These are phyloP conservation scores for Delphinella strobiligena DNA, from an alignment of 2,329 filamentous ascomycete genomes.

Conservation along the genomic window DNA sequence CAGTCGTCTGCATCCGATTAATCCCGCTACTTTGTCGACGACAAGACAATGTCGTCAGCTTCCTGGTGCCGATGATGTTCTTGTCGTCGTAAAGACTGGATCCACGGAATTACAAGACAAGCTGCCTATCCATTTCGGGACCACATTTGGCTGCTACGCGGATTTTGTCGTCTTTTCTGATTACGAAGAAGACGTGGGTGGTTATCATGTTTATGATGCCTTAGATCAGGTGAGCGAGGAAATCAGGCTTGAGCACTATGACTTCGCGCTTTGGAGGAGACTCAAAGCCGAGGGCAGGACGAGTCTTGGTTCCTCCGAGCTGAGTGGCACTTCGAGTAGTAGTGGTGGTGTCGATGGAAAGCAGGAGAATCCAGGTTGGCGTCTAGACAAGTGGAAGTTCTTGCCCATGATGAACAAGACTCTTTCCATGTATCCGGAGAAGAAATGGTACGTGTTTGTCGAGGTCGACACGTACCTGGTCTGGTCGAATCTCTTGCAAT, in stretches of 20 bases:
- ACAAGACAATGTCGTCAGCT: constrained; percentile 6
- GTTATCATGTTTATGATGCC: constrained; percentile 21
- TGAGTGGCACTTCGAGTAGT: constrained; percentile 8
- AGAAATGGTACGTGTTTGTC: constrained; percentile 48
- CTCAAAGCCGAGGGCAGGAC: constrained; percentile 12
- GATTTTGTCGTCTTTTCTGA: constrained; percentile 27
- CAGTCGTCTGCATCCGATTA: too few relatives aligned
- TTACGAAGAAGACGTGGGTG: constrained; percentile 21
- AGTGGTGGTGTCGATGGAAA: constrained; percentile 12
- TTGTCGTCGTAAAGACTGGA: constrained; percentile 36
- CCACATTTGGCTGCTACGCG: constrained; percentile 22
- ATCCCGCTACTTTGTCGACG: too few relatives aligned
- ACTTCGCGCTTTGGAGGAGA: constrained; percentile 18
- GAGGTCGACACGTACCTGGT: constrained; percentile 46
- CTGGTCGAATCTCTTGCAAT: constrained; percentile 34
- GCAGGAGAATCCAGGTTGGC: constrained; percentile 20
- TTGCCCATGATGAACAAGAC: constrained; percentile 34
- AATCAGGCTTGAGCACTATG: constrained; percentile 11
- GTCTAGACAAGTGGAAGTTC: constrained; percentile 41
- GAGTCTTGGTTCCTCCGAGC: constrained; percentile 12
- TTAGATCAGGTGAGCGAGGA: constrained; percentile 12
- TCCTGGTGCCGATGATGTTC: constrained; percentile 32
- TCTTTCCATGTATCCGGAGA: constrained; percentile 25
- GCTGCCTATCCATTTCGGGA: constrained; percentile 20
- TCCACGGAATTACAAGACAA: constrained; percentile 20